Evolutionary conservation across 129 eudicot genomes (phyloP).

Genomic region (Pseudognaphalium luteoalbum): DNA sequence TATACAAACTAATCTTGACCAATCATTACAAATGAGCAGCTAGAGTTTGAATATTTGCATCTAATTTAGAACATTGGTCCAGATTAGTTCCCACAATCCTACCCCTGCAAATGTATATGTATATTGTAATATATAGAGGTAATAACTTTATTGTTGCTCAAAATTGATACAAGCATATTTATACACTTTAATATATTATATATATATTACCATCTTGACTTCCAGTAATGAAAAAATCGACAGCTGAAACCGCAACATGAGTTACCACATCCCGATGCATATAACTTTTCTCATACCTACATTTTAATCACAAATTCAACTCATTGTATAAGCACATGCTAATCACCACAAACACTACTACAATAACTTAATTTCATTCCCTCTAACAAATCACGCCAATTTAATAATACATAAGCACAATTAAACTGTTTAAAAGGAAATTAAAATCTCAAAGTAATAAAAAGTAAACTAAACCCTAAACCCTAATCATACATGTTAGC

Average conservation of each 20-base stretch:
- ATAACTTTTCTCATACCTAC: constrained; percentile 98
- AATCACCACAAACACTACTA: background rate
- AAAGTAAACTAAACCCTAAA: constrained; percentile 21
- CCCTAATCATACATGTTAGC: constrained; percentile 75
- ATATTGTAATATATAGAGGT: background rate
- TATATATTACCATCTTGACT: constrained; percentile 76
- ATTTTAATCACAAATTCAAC: background rate
- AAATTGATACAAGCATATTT: no score
- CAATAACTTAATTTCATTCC: constrained; percentile 5
- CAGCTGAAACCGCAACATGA: constrained; percentile 93
- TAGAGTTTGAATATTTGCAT: no score
- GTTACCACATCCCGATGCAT: constrained; percentile 99
- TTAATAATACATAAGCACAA: constrained; percentile 7
- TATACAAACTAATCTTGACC: no score
- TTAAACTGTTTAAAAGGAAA: background rate
- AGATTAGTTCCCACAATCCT: background rate
- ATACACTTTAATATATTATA: background rate
- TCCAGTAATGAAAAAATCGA: constrained; percentile 95
- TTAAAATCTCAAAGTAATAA: background rate
- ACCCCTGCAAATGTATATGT: background rate
- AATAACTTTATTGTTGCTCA: no score
- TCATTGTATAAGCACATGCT: background rate
- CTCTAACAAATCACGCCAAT: background rate
- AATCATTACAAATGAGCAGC: no score
- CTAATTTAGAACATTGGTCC: no score